Base-by-base conservation (phyloP, 2,329 filamentous ascomycete genomes). In the Grosmannia clavigera region DNA sequence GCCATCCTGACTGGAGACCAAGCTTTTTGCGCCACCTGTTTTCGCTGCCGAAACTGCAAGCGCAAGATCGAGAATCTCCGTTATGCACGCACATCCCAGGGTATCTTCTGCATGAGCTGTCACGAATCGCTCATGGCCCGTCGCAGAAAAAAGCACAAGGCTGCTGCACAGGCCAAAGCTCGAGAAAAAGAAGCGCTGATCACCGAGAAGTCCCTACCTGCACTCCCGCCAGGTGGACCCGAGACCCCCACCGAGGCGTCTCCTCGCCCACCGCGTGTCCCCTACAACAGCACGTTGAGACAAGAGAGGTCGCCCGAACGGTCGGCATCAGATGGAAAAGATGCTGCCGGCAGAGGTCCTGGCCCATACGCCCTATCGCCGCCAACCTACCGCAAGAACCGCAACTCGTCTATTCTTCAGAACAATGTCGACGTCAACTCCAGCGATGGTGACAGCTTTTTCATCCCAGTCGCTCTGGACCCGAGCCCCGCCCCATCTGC, bases 41-140 rank as follows among this genome's bases (percentile, higher is more conserved):
- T 99, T 76, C 84, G 92, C 68, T 99, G 94, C 76, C 83, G 94
- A 68, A 99, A 97, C 72, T 99, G 94, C 80, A 99, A 97, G 78
- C 85, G 89, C 71, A 96, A 96, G 78, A 99, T 99, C 63, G 94
- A 99, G 74, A 99, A 99, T 71, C 79, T 99, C 65, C 86, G 92
- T 71, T 99, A 97, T 83, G 94, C 94, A 59, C 85, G 94, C 69
- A 99, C 94, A 1, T 96, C 92, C 9, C 94, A 97, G 73, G 94
- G 94, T 62, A 99, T 99, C 67, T 97, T 99, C 71, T 99, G 94
- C 76, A 99, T 99, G 94, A 91, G 87, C 69, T 99, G 94, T 71
- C 94, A 99, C 70, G 94, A 99, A 74, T 94, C 90, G 33, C 76
- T 99, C 58, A 97, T 97, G 91, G 90, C 92, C 57, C 81, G 92